phyloP scores from a whole-genome alignment of 805 yeast genomes.

The Candida insectalens region DNA sequence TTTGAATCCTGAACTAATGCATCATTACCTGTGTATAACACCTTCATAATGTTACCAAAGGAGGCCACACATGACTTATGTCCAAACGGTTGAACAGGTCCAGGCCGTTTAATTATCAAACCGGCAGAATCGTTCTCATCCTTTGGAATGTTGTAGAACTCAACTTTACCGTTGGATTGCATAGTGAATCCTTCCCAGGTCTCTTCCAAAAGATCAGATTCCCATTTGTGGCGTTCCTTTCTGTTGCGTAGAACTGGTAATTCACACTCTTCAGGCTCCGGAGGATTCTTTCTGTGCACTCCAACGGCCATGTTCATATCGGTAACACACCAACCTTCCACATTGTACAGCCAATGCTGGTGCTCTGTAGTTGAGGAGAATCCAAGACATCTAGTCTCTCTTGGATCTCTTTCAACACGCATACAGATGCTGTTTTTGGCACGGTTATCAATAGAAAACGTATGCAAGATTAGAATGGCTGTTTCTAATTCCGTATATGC shows the following conservation, averaged over 20 bases:
- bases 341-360: conserved; percentile 52
- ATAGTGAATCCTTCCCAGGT: conserved; percentile 80
- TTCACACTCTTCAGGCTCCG: neutral
- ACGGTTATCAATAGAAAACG: conserved; percentile 60
- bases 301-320: conserved; percentile 75
- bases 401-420: conserved; percentile 86
- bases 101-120: conserved; percentile 44
- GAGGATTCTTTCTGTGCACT: conserved; percentile 32
- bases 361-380: conserved; percentile 67
- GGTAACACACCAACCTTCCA: conserved; percentile 74
- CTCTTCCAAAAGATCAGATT: neutral
- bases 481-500: conserved; percentile 57
- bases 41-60: conserved; percentile 64
- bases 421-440: conserved; percentile 76
- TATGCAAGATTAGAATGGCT: conserved; percentile 56
- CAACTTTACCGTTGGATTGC: conserved; percentile 53
- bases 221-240: neutral
- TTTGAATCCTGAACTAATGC: conserved; percentile 56
- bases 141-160: conserved; percentile 46
- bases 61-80: conserved; percentile 68
- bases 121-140: conserved; percentile 30
- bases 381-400: conserved; percentile 85
- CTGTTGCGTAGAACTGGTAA: neutral
- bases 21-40: conserved; percentile 68
- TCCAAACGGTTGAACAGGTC: conserved; percentile 62